Percentiles rank a stretch among this genome's conserved stretches.
These are phyloP conservation scores for Phascolomyces articulosus DNA, from an alignment of 371 early-diverging fungal species.

Conservation along the genomic window DNA sequence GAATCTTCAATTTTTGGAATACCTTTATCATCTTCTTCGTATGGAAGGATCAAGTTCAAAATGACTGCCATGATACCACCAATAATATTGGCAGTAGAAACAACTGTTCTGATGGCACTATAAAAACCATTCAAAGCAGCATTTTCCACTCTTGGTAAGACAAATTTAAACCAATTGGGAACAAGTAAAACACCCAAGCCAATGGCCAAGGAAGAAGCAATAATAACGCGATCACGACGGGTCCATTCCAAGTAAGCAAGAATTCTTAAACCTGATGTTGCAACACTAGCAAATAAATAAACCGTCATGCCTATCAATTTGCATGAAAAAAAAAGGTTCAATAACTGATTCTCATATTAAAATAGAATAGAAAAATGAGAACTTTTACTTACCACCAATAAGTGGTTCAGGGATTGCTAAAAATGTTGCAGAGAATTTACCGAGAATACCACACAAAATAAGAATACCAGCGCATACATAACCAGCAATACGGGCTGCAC, in stretches of 20 bases:
- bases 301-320: slow-evolving; percentile 44
- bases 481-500: slow-evolving; percentile 59
- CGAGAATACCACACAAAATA: slow-evolving; percentile 55
- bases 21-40: background rate
- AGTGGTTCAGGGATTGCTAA: slow-evolving; percentile 53
- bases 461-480: slow-evolving; percentile 56
- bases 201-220: slow-evolving; percentile 41
- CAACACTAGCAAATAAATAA: slow-evolving; percentile 57
- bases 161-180: slow-evolving; percentile 52
- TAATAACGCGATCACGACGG: slow-evolving; percentile 61
- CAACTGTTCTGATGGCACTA: slow-evolving; percentile 12
- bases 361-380: no score
- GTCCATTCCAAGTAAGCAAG: slow-evolving; percentile 59
- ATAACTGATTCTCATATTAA: no score
- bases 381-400: slow-evolving; percentile 37
- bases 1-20: no score
- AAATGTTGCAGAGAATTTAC: slow-evolving; percentile 61
- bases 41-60: background rate
- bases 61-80: background rate
- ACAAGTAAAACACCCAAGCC: slow-evolving; percentile 57
- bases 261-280: slow-evolving; percentile 59
- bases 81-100: background rate
- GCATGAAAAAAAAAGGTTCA: no score
- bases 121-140: slow-evolving; percentile 46
- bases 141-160: slow-evolving; percentile 42